These are phyloP conservation scores for Tritrichomonas foetus DNA, from an alignment of 208 protist genomes.

Conservation along the genomic window DNA sequence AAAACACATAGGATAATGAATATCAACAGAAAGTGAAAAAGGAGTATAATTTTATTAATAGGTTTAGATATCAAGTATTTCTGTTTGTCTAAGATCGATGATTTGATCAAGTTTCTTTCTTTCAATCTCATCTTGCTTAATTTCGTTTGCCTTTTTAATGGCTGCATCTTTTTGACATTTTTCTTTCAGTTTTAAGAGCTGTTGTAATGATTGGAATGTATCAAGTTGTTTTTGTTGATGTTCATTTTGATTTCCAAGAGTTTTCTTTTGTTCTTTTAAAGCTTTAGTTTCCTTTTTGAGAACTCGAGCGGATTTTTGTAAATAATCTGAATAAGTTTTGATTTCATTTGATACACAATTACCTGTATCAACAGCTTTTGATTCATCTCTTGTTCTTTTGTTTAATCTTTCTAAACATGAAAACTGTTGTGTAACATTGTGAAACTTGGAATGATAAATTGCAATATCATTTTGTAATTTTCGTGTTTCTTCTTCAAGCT, in stretches of 20 bases:
- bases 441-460: neutral
- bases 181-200: neutral
- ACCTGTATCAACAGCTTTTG: neutral
- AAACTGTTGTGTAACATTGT: neutral
- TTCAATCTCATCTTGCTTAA: too few relatives aligned
- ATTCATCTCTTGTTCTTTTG: neutral
- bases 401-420: neutral
- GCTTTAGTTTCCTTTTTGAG: neutral
- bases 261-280: neutral
- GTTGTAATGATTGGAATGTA: neutral
- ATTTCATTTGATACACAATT: neutral
- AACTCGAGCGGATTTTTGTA: neutral
- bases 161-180: too few relatives aligned
- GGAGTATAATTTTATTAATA: too few relatives aligned
- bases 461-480: neutral
- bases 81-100: too few relatives aligned
- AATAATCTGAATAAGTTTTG: neutral
- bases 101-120: too few relatives aligned
- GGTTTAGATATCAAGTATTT: too few relatives aligned
- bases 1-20: too few relatives aligned
- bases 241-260: neutral
- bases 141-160: too few relatives aligned
- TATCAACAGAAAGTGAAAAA: too few relatives aligned
- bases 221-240: neutral
- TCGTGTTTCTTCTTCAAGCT: neutral